phyloP scores from a whole-genome alignment of 768 basidiomycete species.

The Pulveroboletus sp. region DNA sequence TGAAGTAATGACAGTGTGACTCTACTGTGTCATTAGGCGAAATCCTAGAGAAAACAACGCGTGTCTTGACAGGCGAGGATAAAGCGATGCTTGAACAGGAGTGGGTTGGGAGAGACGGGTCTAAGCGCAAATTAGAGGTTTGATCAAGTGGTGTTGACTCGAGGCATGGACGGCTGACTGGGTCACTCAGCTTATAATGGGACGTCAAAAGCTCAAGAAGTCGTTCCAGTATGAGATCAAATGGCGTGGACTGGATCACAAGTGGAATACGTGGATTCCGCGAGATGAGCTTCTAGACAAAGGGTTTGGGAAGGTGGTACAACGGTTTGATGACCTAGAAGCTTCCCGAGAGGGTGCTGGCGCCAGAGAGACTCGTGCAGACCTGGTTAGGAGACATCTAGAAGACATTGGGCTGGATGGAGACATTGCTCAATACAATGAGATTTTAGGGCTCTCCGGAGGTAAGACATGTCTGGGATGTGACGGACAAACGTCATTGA shows the following conservation, averaged over 20 bases:
- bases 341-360: conserved; percentile 95
- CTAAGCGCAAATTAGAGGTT: conserved; percentile 87
- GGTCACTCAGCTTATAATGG: conserved; percentile 65
- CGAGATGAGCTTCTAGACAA: conserved; percentile 82
- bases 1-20: conserved; percentile 6
- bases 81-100: conserved; percentile 72
- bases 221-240: conserved; percentile 90
- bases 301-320: conserved; percentile 84
- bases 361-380: conserved; percentile 74
- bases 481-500: conserved; percentile 10
- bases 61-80: conserved; percentile 86
- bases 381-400: conserved; percentile 83
- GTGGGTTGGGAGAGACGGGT: conserved; percentile 88
- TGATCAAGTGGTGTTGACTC: conserved; percentile 19
- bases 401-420: conserved; percentile 96
- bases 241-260: conserved; percentile 79
- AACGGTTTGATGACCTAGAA: conserved; percentile 95
- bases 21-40: conserved; percentile 51
- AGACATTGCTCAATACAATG: conserved; percentile 97
- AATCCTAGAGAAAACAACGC: conserved; percentile 85
- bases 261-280: conserved; percentile 87
- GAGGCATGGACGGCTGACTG: conserved; percentile 13
- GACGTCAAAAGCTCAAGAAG: conserved; percentile 97
- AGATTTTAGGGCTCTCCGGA: conserved; percentile 90
- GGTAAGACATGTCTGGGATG: conserved; percentile 41